Percentiles rank a stretch among this genome's conserved stretches.
Evolutionary conservation across 495 filamentous ascomycete genomes (phyloP).

Genomic region (Aspergillus steynii): DNA sequence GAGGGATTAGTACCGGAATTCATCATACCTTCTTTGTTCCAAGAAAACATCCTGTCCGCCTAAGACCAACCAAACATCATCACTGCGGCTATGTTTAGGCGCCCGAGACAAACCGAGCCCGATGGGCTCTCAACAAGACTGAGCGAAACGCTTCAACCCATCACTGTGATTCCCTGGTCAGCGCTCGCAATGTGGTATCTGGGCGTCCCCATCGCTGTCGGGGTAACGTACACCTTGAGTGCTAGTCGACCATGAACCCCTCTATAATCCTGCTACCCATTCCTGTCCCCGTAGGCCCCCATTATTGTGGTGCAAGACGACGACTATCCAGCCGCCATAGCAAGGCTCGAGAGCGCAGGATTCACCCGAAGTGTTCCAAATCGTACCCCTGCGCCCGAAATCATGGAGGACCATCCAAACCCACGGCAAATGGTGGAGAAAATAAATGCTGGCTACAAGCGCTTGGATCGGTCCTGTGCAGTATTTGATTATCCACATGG

Average conservation of each 20-base stretch:
- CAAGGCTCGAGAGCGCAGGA: constrained; percentile 22
- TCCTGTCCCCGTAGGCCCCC: constrained; percentile 12
- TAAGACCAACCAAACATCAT: constrained; percentile 7
- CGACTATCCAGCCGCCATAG: constrained; percentile 18
- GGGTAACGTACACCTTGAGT: constrained; percentile 15
- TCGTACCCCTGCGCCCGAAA: constrained; percentile 20
- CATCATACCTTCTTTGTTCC: constrained; percentile 3
- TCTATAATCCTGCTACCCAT: constrained; percentile 12
- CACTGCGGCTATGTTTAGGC: constrained; percentile 12
- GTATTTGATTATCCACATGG: constrained; percentile 22
- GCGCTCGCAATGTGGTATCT: constrained; percentile 23
- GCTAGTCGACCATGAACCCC: constrained; percentile 1
- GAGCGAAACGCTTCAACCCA: constrained; percentile 15
- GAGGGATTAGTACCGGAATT: no score
- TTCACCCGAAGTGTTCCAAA: constrained; percentile 19
- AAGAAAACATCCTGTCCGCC: background rate
- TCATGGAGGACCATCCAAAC: constrained; percentile 21
- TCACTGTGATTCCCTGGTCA: constrained; percentile 21
- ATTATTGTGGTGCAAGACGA: constrained; percentile 29
- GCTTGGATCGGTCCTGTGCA: constrained; percentile 20
- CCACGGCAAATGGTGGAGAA: constrained; percentile 19
- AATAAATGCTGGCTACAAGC: constrained; percentile 23
- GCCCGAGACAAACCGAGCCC: constrained; percentile 21
- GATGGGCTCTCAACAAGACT: constrained; percentile 17
- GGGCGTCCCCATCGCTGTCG: constrained; percentile 21